Percentiles rank a stretch among this genome's conserved stretches.
phyloP scores from a whole-genome alignment of 495 filamentous ascomycete species.

The Daldinia decipiens region DNA sequence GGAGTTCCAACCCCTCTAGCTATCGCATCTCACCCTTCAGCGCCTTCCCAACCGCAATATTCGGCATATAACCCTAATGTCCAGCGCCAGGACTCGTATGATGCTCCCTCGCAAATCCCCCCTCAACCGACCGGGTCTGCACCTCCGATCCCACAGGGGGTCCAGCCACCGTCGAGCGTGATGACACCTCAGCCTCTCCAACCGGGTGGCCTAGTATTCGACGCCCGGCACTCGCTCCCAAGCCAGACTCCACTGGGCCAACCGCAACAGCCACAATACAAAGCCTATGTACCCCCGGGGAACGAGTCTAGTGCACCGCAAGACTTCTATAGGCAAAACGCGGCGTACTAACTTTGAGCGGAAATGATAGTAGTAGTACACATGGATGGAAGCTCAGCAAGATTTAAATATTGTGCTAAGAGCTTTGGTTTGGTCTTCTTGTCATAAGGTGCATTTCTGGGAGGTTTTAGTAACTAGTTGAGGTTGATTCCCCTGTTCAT shows the following conservation, averaged over 20 bases:
- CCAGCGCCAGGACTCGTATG: slow-evolving; percentile 52
- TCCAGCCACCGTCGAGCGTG: slow-evolving; percentile 56
- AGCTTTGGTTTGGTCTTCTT: background rate
- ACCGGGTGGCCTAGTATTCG: slow-evolving; percentile 53
- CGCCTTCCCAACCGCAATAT: slow-evolving; percentile 54
- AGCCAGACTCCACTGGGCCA: slow-evolving; percentile 44
- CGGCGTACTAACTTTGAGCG: slow-evolving; percentile 37
- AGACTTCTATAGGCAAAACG: slow-evolving; percentile 52
- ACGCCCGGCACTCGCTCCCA: slow-evolving; percentile 54
- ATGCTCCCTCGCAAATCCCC: slow-evolving; percentile 48
- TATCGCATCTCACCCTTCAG: slow-evolving; percentile 43
- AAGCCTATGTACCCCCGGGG: slow-evolving; percentile 52
- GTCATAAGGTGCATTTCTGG: background rate
- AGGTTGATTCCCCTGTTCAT: slow-evolving; percentile 3
- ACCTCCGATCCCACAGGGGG: slow-evolving; percentile 55
- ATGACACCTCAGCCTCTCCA: slow-evolving; percentile 56
- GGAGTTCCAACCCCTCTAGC: slow-evolving; percentile 44
- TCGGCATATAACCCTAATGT: slow-evolving; percentile 52
- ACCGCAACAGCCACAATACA: slow-evolving; percentile 52
- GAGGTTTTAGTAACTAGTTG: background rate
- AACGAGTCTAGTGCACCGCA: slow-evolving; percentile 50
- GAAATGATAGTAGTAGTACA: background rate
- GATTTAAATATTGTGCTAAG: background rate
- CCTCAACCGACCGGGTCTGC: slow-evolving; percentile 52
- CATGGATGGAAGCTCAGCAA: background rate